A percentile compares a stretch with the other conserved stretches of the same genome.
phyloP scores from a whole-genome alignment of 805 yeast genomes.

The Yarrowia sp. region DNA sequence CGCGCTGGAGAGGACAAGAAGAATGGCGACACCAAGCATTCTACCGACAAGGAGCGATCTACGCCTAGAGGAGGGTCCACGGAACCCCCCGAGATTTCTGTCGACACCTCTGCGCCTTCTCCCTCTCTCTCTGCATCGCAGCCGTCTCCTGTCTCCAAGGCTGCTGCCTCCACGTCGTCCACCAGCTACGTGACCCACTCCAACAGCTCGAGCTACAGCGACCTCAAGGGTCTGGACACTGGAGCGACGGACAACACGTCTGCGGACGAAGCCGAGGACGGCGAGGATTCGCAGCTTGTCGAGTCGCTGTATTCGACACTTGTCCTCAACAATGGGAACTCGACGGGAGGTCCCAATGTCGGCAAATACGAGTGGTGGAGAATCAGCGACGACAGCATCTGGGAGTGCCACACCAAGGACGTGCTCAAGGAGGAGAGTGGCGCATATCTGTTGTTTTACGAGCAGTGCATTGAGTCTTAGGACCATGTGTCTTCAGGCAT shows the following conservation, averaged over 20 bases:
- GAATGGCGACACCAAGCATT: too few relatives aligned
- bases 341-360: neutral
- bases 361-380: slow-evolving; percentile 57
- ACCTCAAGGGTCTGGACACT: slow-evolving; percentile 5
- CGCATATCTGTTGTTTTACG: slow-evolving; percentile 86
- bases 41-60: neutral
- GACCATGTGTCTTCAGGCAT: too few relatives aligned
- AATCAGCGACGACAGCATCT: slow-evolving; percentile 70
- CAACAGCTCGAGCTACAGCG: slow-evolving; percentile 13
- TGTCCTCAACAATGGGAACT: slow-evolving; percentile 14
- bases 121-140: slow-evolving; percentile 26
- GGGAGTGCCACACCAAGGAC: slow-evolving; percentile 57
- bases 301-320: slow-evolving; percentile 20
- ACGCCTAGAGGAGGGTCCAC: neutral
- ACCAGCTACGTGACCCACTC: slow-evolving; percentile 20
- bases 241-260: neutral
- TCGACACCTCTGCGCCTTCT: slow-evolving; percentile 3
- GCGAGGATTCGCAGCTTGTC: slow-evolving; percentile 13
- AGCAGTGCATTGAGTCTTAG: slow-evolving; percentile 40
- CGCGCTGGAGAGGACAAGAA: neutral
- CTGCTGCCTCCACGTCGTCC: slow-evolving; percentile 7
- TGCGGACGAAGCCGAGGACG: neutral
- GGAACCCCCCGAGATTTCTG: neutral
- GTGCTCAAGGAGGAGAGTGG: slow-evolving; percentile 68
- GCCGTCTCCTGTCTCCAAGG: slow-evolving; percentile 14